Percentiles rank a stretch among this genome's conserved stretches.
Conservation (phyloP, 139 green algal species). For the Tetratostichococcus sp. region DNA sequence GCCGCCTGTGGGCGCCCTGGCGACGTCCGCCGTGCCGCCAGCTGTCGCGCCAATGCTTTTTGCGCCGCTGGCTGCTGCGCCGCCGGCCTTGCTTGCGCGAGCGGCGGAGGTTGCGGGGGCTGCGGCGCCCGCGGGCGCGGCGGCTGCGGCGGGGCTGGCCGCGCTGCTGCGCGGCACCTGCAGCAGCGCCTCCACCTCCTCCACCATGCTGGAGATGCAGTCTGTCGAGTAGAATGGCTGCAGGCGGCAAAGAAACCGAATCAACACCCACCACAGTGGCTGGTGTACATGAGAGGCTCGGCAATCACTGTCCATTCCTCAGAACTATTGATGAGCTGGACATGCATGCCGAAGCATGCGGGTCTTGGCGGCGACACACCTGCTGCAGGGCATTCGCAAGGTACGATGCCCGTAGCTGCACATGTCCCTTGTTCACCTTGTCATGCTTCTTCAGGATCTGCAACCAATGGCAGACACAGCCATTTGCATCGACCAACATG, state of each 20-base stretch:
- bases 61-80: not conserved
- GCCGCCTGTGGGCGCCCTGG: too few relatives aligned
- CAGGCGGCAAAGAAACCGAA: conserved; percentile 13
- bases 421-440: not conserved
- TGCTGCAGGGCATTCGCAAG: conserved; percentile 66
- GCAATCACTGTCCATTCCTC: too few relatives aligned
- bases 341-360: too few relatives aligned
- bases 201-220: conserved; percentile 59
- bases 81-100: too few relatives aligned
- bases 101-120: not conserved
- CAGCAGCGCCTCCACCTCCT: conserved; percentile 50
- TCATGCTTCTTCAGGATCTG: conserved; percentile 87
- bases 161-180: conserved; percentile 3
- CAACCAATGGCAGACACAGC: too few relatives aligned
- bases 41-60: not conserved
- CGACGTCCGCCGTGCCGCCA: not conserved
- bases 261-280: too few relatives aligned
- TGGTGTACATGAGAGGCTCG: too few relatives aligned
- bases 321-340: too few relatives aligned
- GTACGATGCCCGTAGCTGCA: conserved; percentile 49
- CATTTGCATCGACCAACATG: too few relatives aligned
- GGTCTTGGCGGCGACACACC: too few relatives aligned
- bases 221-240: conserved; percentile 70
- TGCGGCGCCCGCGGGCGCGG: too few relatives aligned
- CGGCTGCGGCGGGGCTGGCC: too few relatives aligned